Base-by-base conservation (phyloP, 768 basidiomycete species). In the Podaxis sp. region DNA sequence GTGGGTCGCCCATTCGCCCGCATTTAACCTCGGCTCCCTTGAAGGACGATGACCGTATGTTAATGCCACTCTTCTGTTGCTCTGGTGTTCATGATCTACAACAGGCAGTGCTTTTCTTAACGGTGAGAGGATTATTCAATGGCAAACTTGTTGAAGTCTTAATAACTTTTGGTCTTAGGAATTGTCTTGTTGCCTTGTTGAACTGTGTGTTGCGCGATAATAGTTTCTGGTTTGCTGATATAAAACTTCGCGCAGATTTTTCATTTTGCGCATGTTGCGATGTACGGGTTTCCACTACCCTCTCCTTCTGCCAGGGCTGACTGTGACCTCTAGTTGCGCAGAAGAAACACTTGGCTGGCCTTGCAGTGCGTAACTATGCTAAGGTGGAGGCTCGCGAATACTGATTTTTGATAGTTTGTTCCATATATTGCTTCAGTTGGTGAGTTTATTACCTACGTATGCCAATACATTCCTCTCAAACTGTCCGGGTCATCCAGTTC, bases 221-320 rank as follows among this genome's bases (percentile, higher is more conserved):
- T 20, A n/a, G 0, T 24, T 22, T n/a, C 33, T 20, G 13, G 1
- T 28, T 28, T 26, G 20, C 33, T 46, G 12, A n/a, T 2, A 46
- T 1, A 6, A 26, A 46, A 10, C 28, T 2, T 1, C 24, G 11
- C 10, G 8, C 10, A 58, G 56, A n/a, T 49, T 50, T 12, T 58
- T 58, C 30, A 58, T 58, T 10, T 30, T 58, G 46, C 57, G 57
- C 4, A 37, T 49, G 48, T 58, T 30, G 44, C 57, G 57, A n/a
- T 58, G 57, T 58, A 30, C 22, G 44, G 0, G 12, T 12, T 28
- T 15, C 4, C 26, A 0, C 10, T n/a, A 22, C 30, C 8, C 8
- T 46, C 20, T 2, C 15, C n/a, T n/a, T 48, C 7, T 20, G 7
- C 40, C 37, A 12, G 24, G 6, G 5, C 15, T n/a, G n/a, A 46